These are phyloP conservation scores for Sporothrix brunneoviolacea DNA, from an alignment of 2,329 filamentous ascomycete species.

Conservation along the genomic window DNA sequence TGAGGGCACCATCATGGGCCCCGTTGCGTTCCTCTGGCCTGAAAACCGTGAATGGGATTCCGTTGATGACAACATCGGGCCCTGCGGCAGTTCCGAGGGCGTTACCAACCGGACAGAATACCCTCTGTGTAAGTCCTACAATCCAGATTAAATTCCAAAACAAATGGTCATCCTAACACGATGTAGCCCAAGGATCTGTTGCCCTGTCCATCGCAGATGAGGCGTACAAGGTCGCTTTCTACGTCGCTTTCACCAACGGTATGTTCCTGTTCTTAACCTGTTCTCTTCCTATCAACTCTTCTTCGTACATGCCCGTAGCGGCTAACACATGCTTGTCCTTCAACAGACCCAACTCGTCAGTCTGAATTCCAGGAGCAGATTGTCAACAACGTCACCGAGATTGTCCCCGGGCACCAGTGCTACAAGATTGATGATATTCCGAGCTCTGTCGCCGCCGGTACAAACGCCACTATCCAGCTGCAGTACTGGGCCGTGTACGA, in stretches of 20 bases:
- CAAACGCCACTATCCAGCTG: constrained; percentile 32
- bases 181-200: constrained; percentile 15
- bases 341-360: constrained; percentile 25
- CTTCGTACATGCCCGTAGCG: too few species aligned
- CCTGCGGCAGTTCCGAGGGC: constrained; percentile 42
- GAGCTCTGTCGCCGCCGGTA: constrained; percentile 22
- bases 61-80: constrained; percentile 42
- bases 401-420: constrained; percentile 32
- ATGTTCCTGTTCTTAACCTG: not conserved
- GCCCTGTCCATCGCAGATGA: constrained; percentile 19
- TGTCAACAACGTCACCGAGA: constrained; percentile 24
- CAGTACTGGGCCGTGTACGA: constrained; percentile 29
- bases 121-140: constrained; percentile 39
- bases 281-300: too few species aligned
- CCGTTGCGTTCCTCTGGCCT: constrained; percentile 51
- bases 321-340: too few species aligned
- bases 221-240: constrained; percentile 19
- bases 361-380: constrained; percentile 27
- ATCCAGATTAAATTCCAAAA: too few species aligned
- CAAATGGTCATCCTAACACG: not conserved
- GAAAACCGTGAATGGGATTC: constrained; percentile 43
- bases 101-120: constrained; percentile 42
- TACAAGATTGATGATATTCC: constrained; percentile 27
- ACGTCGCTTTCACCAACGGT: constrained; percentile 32
- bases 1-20: constrained; percentile 39